A percentile compares a stretch with the other conserved stretches of the same genome.
Conservation (phyloP, 2,329 filamentous ascomycete species). For the Fusarium oxysporum region DNA sequence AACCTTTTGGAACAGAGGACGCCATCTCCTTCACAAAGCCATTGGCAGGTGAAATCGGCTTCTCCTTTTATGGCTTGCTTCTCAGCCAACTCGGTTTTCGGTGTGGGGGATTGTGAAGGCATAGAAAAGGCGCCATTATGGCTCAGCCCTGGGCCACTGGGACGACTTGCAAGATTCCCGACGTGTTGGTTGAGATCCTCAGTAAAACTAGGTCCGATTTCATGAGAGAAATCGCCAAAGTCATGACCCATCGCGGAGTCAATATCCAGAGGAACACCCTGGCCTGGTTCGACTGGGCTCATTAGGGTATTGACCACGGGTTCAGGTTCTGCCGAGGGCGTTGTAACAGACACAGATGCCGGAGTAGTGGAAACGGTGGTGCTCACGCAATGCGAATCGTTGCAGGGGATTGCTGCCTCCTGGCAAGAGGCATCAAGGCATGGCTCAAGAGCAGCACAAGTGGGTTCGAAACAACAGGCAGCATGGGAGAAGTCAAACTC, state of each 20-base stretch:
- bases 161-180: conserved; percentile 6
- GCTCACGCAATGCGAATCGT: conserved; percentile 49
- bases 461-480: conserved; percentile 46
- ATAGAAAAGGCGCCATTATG: conserved; percentile 13
- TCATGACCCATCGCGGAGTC: conserved; percentile 16
- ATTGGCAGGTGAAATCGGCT: conserved; percentile 50
- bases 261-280: conserved; percentile 24
- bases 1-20: conserved; percentile 53
- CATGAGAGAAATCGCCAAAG: conserved; percentile 19
- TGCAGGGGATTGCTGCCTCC: conserved; percentile 51
- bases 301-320: conserved; percentile 27
- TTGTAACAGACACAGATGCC: conserved; percentile 45
- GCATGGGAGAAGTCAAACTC: conserved; percentile 38
- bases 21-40: conserved; percentile 43
- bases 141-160: neutral
- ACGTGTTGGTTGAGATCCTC: conserved; percentile 19
- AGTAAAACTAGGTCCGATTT: conserved; percentile 16
- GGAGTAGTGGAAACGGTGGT: conserved; percentile 44
- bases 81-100: conserved; percentile 27
- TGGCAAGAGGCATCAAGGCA: conserved; percentile 52
- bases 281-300: conserved; percentile 29
- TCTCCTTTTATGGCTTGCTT: conserved; percentile 33
- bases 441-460: conserved; percentile 51
- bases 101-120: conserved; percentile 8
- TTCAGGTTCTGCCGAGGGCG: conserved; percentile 46